phyloP scores from a whole-genome alignment of 768 basidiomycete species.

The Infundibulicybe gibba region DNA sequence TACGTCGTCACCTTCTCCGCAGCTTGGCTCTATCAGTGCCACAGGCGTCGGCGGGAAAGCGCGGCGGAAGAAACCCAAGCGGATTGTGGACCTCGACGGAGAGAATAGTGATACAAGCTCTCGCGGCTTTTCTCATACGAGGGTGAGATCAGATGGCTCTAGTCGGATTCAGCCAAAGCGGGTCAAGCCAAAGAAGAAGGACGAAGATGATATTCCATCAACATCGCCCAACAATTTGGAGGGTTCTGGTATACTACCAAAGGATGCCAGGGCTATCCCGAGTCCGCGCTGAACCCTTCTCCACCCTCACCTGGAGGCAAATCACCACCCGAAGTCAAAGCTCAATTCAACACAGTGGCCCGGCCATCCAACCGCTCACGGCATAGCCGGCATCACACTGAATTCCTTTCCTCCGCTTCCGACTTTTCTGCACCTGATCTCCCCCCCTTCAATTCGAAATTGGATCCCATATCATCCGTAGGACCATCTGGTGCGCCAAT shows the following conservation, averaged over 20 bases:
- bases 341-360: neutral
- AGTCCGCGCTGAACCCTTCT: neutral
- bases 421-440: constrained; percentile 10
- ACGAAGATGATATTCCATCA: no score
- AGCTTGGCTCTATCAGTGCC: constrained; percentile 30
- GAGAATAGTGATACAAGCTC: constrained; percentile 32
- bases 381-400: constrained; percentile 50
- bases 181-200: no score
- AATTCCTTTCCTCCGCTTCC: constrained; percentile 27
- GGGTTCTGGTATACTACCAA: no score
- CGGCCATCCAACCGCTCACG: constrained; percentile 24
- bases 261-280: no score
- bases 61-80: constrained; percentile 61
- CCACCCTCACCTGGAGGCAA: neutral
- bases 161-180: neutral
- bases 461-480: no score
- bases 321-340: constrained; percentile 3
- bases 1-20: constrained; percentile 43
- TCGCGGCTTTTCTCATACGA: constrained; percentile 22
- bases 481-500: constrained; percentile 3
- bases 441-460: neutral
- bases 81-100: constrained; percentile 78
- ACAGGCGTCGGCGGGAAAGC: constrained; percentile 34
- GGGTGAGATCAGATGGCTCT: constrained; percentile 26
- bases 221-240: no score